Conservation (phyloP, 768 basidiomycete species). For the Boletus rubroflammeus region DNA sequence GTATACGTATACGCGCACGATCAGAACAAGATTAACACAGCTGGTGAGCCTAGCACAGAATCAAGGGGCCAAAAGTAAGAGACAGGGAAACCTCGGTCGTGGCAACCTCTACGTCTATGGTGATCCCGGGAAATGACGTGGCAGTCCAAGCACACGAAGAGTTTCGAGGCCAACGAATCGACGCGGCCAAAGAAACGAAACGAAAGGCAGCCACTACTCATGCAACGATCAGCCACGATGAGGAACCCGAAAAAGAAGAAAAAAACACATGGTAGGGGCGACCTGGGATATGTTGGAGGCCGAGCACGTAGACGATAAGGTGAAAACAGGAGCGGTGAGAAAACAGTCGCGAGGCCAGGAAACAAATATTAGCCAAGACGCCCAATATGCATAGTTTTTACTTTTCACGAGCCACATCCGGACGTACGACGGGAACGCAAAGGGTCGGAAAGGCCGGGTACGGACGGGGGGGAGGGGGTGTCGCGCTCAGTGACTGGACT, state of each 20-base stretch:
- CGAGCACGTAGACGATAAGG: slow-evolving; percentile 14
- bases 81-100: slow-evolving; percentile 1
- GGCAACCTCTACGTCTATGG: slow-evolving; percentile 19
- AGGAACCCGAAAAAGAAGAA: not conserved
- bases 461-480: no score
- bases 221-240: slow-evolving; percentile 7
- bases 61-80: not conserved
- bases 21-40: slow-evolving; percentile 23
- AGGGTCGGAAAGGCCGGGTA: not conserved
- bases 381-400: slow-evolving; percentile 38
- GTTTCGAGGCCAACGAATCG: not conserved
- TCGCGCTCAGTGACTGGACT: slow-evolving; percentile 1
- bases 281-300: slow-evolving; percentile 35
- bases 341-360: slow-evolving; percentile 5
- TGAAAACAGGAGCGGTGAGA: slow-evolving; percentile 11
- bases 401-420: slow-evolving; percentile 21
- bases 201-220: not conserved
- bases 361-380: slow-evolving; percentile 28
- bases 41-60: not conserved
- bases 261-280: slow-evolving; percentile 8
- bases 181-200: slow-evolving; percentile 1
- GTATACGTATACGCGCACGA: slow-evolving; percentile 18
- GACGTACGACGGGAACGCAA: not conserved
- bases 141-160: slow-evolving; percentile 5
- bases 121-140: slow-evolving; percentile 10